phyloP scores from a whole-genome alignment of 768 basidiomycete genomes.

The Lentinula aciculospora region DNA sequence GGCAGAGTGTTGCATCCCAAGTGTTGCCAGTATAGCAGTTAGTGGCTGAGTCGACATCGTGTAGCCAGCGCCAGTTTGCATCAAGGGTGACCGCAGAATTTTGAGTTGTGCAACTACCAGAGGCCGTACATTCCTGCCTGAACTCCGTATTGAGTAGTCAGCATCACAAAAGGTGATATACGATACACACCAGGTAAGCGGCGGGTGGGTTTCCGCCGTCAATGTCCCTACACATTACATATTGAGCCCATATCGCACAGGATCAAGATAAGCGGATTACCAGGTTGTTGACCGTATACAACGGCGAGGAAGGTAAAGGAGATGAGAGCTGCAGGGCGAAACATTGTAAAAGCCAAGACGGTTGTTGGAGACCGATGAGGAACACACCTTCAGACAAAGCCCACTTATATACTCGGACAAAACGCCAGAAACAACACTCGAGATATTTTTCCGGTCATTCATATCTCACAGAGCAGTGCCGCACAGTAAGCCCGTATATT shows the following conservation, averaged over 20 bases:
- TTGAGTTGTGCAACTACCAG: constrained; percentile 35
- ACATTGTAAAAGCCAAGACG: constrained; percentile 19
- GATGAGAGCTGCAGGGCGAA: constrained; percentile 32
- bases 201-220: constrained; percentile 44
- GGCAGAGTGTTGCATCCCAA: constrained; percentile 48
- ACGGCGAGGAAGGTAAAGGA: constrained; percentile 34
- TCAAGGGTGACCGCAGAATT: constrained; percentile 40
- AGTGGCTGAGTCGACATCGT: constrained; percentile 22
- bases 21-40: constrained; percentile 50
- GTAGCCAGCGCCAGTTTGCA: constrained; percentile 50
- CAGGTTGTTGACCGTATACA: constrained; percentile 46
- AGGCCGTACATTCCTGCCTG: constrained; percentile 33
- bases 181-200: constrained; percentile 26
- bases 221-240: neutral
- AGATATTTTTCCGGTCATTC: neutral
- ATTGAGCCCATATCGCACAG: neutral
- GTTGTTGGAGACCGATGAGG: neutral
- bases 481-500: neutral
- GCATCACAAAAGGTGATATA: constrained; percentile 7
- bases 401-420: neutral
- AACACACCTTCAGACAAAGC: neutral
- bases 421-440: neutral
- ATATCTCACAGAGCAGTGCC: too few species aligned
- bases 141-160: neutral
- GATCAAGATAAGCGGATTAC: constrained; percentile 20